A percentile compares a stretch with the other conserved stretches of the same genome.
Evolutionary conservation across 805 yeast species (phyloP).

Genomic region (Suhomyces canberraensis): DNA sequence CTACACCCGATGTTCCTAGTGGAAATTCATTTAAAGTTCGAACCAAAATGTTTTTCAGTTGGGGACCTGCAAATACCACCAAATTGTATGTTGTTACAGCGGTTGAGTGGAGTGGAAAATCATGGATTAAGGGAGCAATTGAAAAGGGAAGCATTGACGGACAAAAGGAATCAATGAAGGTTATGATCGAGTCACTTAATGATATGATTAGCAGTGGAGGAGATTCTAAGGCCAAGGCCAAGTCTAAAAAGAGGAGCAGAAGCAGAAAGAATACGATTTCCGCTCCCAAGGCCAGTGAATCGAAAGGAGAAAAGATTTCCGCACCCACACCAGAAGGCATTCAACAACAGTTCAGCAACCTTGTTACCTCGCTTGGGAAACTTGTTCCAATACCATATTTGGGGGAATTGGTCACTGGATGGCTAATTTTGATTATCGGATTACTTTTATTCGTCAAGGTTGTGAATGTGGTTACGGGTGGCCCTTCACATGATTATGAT

Average conservation of each 20-base stretch:
- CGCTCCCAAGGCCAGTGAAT: constrained; percentile 3
- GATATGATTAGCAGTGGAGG: constrained; percentile 27
- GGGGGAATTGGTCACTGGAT: constrained; percentile 21
- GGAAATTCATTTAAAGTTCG: constrained; percentile 77
- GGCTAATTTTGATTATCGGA: constrained; percentile 13
- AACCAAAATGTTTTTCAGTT: constrained; percentile 67
- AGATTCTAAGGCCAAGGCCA: constrained; percentile 6
- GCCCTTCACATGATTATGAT: background rate
- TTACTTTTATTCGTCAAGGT: constrained; percentile 11
- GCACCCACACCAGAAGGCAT: constrained; percentile 7
- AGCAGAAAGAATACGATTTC: constrained; percentile 12
- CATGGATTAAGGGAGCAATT: constrained; percentile 89
- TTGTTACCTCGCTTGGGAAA: constrained; percentile 24
- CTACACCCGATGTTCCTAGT: constrained; percentile 93
- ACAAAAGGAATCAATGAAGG: constrained; percentile 60
- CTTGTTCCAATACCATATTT: constrained; percentile 26
- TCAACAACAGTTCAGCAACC: constrained; percentile 16
- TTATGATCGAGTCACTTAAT: constrained; percentile 47
- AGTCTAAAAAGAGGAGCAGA: constrained; percentile 7
- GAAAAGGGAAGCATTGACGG: constrained; percentile 84
- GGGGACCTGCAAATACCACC: constrained; percentile 68
- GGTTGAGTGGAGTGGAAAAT: constrained; percentile 85
- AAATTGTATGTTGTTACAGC: constrained; percentile 62
- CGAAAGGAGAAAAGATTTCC: constrained; percentile 1
- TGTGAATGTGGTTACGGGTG: constrained; percentile 17